phyloP scores from a whole-genome alignment of 192 early-diverging fungal species.

The Gryganskiella cystojenkinii region DNA sequence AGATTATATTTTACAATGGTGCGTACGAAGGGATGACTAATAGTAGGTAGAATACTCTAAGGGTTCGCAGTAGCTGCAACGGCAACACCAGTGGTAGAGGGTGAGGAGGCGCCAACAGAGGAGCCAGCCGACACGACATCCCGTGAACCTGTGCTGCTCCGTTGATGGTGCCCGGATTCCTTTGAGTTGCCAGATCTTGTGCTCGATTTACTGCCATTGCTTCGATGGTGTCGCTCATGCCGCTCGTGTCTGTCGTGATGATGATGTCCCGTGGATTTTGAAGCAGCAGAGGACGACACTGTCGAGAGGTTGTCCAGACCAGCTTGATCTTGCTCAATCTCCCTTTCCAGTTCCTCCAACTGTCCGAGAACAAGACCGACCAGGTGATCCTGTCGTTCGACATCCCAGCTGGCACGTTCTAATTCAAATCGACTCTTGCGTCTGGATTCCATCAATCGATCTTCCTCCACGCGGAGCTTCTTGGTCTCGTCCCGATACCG shows the following conservation, averaged over 20 bases:
- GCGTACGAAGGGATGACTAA: no score
- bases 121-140: background rate
- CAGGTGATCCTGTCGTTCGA: slow-evolving; percentile 52
- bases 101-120: background rate
- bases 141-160: slow-evolving; percentile 16
- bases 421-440: slow-evolving; percentile 48
- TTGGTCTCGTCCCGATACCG: slow-evolving; percentile 45
- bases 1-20: slow-evolving; percentile 2
- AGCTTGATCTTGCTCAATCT: slow-evolving; percentile 36
- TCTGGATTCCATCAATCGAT: slow-evolving; percentile 41
- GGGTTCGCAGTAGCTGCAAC: background rate
- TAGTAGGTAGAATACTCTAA: background rate
- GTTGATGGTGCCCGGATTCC: slow-evolving; percentile 23
- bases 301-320: background rate
- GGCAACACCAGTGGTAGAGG: background rate
- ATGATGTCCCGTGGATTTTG: slow-evolving; percentile 22
- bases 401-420: slow-evolving; percentile 49
- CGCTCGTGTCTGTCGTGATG: slow-evolving; percentile 33
- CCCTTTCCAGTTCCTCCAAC: slow-evolving; percentile 37
- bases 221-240: slow-evolving; percentile 36
- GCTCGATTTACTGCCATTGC: slow-evolving; percentile 41
- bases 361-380: slow-evolving; percentile 48
- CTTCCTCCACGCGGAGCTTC: slow-evolving; percentile 30
- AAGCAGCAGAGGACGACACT: background rate
- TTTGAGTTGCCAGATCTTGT: slow-evolving; percentile 17